phyloP scores from a whole-genome alignment of 306 rosid species.

The Rosa chinensis region DNA sequence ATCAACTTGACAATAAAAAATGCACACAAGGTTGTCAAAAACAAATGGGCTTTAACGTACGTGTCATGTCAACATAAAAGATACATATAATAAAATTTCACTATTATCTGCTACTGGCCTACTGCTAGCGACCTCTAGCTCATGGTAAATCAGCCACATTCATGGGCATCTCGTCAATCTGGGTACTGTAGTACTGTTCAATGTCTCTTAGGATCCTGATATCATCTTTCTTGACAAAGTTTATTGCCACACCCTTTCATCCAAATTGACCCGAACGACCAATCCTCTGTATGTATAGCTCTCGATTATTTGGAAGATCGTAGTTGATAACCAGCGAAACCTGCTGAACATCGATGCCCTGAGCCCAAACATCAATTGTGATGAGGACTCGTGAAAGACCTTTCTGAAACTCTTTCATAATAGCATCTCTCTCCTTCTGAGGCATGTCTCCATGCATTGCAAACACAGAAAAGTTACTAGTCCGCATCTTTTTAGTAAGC shows the following conservation, averaged over 20 bases:
- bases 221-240: too few species aligned
- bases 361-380: constrained; percentile 98
- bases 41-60: too few species aligned
- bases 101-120: neutral
- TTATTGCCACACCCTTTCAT: constrained; percentile 97
- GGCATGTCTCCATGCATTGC: constrained; percentile 98
- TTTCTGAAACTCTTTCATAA: constrained; percentile 84
- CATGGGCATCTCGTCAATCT: constrained; percentile 99
- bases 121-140: neutral
- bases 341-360: constrained; percentile 98
- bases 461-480: constrained; percentile 81
- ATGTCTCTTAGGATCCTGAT: constrained; percentile 90
- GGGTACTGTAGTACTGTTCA: constrained; percentile 92
- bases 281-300: constrained; percentile 91
- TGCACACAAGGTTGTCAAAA: too few species aligned
- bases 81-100: neutral
- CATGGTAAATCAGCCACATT: constrained; percentile 76
- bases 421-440: constrained; percentile 90
- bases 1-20: too few species aligned
- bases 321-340: constrained; percentile 90
- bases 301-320: constrained; percentile 96
- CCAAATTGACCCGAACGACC: constrained; percentile 99
- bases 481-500: constrained; percentile 92
- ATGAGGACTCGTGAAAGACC: constrained; percentile 91
- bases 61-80: neutral